These are phyloP conservation scores for Vitis hybrid DNA, from an alignment of 177 flowering plant genomes.

Conservation along the genomic window DNA sequence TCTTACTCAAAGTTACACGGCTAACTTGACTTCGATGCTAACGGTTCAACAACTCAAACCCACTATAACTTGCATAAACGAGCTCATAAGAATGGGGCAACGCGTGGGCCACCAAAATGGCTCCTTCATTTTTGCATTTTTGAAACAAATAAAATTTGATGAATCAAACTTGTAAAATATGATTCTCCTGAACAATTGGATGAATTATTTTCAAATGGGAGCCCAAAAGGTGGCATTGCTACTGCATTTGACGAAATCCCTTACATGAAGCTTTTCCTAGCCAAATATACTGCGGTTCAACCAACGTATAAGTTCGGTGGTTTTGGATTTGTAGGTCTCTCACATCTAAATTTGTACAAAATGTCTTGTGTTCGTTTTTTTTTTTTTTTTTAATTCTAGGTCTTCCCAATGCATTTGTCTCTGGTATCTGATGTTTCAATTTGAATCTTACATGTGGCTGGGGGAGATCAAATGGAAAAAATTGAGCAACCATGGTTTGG, in stretches of 20 bases:
- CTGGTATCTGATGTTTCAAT: slow-evolving; percentile 33
- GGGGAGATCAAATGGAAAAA: slow-evolving; percentile 12
- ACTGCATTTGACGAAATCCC: slow-evolving; percentile 55
- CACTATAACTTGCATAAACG: slow-evolving; percentile 8
- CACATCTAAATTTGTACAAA: no score
- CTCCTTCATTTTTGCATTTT: slow-evolving; percentile 28
- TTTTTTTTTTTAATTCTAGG: slow-evolving; percentile 16
- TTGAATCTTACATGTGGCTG: slow-evolving; percentile 29
- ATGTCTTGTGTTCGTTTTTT: neutral
- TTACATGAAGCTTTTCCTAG: slow-evolving; percentile 35
- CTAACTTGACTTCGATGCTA: slow-evolving; percentile 37
- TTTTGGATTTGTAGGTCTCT: slow-evolving; percentile 52
- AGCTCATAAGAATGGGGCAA: slow-evolving; percentile 2
- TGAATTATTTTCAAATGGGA: slow-evolving; percentile 30
- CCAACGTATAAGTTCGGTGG: slow-evolving; percentile 43
- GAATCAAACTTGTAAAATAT: slow-evolving; percentile 25
- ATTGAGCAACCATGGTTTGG: slow-evolving; percentile 25
- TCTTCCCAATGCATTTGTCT: slow-evolving; percentile 36
- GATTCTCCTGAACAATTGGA: slow-evolving; percentile 20
- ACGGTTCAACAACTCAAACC: slow-evolving; percentile 33
- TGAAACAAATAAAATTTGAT: slow-evolving; percentile 16
- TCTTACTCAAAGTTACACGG: slow-evolving; percentile 46
- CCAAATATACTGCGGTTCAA: slow-evolving; percentile 33
- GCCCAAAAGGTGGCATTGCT: slow-evolving; percentile 37
- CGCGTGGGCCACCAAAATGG: slow-evolving; percentile 30